Conservation (phyloP, 2,329 filamentous ascomycete genomes). For the Talaromyces sp. region DNA sequence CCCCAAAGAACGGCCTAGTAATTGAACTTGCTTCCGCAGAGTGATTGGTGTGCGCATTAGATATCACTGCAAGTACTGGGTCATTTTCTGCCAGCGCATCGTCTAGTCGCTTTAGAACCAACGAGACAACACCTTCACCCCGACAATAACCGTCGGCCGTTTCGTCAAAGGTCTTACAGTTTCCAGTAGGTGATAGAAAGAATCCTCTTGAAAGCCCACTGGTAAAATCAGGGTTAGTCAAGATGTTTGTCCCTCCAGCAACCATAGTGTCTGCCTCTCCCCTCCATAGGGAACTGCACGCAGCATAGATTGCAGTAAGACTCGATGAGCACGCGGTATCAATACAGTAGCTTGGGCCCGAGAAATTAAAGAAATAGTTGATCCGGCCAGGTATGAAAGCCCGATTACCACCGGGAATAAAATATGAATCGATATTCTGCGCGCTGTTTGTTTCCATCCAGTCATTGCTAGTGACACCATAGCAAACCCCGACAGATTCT, state of each 20-base stretch:
- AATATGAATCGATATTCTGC: slow-evolving; percentile 64
- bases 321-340: slow-evolving; percentile 71
- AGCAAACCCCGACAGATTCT: slow-evolving; percentile 63
- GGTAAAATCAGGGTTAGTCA: slow-evolving; percentile 74
- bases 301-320: slow-evolving; percentile 61
- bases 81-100: slow-evolving; percentile 74
- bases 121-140: slow-evolving; percentile 67
- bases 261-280: slow-evolving; percentile 74
- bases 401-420: slow-evolving; percentile 50
- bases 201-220: slow-evolving; percentile 68
- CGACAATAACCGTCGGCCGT: slow-evolving; percentile 78
- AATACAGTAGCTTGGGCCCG: slow-evolving; percentile 62
- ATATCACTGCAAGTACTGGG: slow-evolving; percentile 64
- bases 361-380: slow-evolving; percentile 66
- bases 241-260: slow-evolving; percentile 65
- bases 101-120: slow-evolving; percentile 73
- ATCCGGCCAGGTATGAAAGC: slow-evolving; percentile 44
- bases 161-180: slow-evolving; percentile 77
- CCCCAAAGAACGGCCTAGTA: slow-evolving; percentile 74
- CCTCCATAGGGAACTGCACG: slow-evolving; percentile 66
- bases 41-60: slow-evolving; percentile 74
- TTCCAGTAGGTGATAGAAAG: slow-evolving; percentile 68
- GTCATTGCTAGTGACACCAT: slow-evolving; percentile 53
- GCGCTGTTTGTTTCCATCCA: slow-evolving; percentile 68
- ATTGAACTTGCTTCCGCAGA: slow-evolving; percentile 78